Conservation (phyloP, 371 early-diverging fungal species). For the Mortierella sp. region DNA sequence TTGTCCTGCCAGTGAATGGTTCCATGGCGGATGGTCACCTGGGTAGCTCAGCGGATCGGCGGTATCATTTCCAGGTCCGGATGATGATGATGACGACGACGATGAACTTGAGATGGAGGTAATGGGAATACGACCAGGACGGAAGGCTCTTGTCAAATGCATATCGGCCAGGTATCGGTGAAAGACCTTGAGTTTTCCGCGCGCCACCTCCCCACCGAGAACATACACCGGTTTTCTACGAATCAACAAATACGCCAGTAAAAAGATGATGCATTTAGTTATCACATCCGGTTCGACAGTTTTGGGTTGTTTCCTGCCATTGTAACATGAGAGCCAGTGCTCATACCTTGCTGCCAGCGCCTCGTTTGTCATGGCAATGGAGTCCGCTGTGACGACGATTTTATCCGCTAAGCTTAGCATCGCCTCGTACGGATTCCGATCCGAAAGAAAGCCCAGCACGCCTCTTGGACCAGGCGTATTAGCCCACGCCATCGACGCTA, state of each 20-base stretch:
- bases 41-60: slow-evolving; percentile 50
- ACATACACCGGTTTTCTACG: slow-evolving; percentile 49
- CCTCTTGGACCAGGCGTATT: slow-evolving; percentile 17
- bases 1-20: slow-evolving; percentile 15
- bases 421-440: slow-evolving; percentile 36
- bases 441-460: slow-evolving; percentile 9
- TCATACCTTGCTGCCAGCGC: slow-evolving; percentile 47
- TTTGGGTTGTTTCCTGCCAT: too few species aligned
- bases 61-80: slow-evolving; percentile 4
- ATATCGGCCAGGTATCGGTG: slow-evolving; percentile 36
- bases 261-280: too few species aligned
- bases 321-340: too few species aligned
- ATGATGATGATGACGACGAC: not conserved
- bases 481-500: slow-evolving; percentile 1
- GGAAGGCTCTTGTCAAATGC: slow-evolving; percentile 40
- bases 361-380: slow-evolving; percentile 51
- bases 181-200: slow-evolving; percentile 51
- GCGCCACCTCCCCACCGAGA: slow-evolving; percentile 46
- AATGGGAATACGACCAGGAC: slow-evolving; percentile 42
- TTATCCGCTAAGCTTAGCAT: slow-evolving; percentile 51
- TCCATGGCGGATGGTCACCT: slow-evolving; percentile 43
- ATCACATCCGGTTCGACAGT: too few species aligned
- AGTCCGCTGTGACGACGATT: slow-evolving; percentile 51
- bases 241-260: too few species aligned
- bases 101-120: too few species aligned